Evolutionary conservation across 2,329 filamentous ascomycete genomes (phyloP).

Genomic region (Coniochaeta ligniaria): DNA sequence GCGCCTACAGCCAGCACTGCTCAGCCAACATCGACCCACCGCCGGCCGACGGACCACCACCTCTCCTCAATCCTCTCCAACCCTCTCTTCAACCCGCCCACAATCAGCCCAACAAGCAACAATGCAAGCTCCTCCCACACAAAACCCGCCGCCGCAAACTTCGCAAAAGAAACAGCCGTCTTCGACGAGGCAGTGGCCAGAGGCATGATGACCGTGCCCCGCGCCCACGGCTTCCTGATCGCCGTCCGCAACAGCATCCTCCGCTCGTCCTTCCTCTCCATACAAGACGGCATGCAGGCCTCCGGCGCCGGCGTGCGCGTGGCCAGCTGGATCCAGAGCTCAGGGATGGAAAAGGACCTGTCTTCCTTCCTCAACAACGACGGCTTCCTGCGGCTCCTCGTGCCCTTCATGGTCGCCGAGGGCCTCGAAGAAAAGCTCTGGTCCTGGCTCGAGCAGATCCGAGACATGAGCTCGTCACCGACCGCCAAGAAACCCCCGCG

Average conservation of each 20-base stretch:
- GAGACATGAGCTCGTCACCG: constrained; percentile 12
- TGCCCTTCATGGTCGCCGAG: constrained; percentile 46
- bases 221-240: constrained; percentile 46
- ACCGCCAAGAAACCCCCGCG: constrained; percentile 6
- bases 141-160: background rate
- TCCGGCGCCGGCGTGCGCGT: constrained; percentile 41
- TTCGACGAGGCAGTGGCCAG: constrained; percentile 49
- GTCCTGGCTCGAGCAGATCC: constrained; percentile 41
- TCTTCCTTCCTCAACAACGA: constrained; percentile 34
- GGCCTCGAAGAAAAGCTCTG: constrained; percentile 42
- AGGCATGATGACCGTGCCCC: constrained; percentile 47
- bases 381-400: constrained; percentile 29
- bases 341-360: constrained; percentile 37
- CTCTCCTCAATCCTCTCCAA: constrained; percentile 50
- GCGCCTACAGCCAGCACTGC: constrained; percentile 7
- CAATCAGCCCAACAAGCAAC: constrained; percentile 4
- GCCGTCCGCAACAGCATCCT: constrained; percentile 35
- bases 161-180: constrained; percentile 33
- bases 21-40: constrained; percentile 9
- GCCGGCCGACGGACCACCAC: constrained; percentile 39
- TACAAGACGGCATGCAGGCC: constrained; percentile 25
- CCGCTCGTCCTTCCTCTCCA: constrained; percentile 22
- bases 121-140: constrained; percentile 27
- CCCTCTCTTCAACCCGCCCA: constrained; percentile 40
- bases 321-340: constrained; percentile 45